phyloP scores from a whole-genome alignment of 441 rosid genomes.

The Gossypium aridum region DNA sequence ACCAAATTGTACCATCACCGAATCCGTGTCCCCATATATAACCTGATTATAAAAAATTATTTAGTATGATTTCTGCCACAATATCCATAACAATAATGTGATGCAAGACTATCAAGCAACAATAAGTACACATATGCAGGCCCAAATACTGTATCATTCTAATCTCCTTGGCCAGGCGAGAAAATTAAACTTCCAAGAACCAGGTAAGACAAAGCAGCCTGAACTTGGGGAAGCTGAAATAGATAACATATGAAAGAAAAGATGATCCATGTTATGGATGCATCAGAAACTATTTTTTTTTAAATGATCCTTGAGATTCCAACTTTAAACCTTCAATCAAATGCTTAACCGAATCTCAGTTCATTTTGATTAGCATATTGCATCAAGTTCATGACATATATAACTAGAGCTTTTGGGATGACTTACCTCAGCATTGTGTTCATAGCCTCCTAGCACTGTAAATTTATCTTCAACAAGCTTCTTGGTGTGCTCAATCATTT shows the following conservation, averaged over 20 bases:
- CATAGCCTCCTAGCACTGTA: constrained; percentile 67
- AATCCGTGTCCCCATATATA: constrained; percentile 97
- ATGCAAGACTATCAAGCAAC: constrained; percentile 1
- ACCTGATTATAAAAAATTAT: constrained; percentile 42
- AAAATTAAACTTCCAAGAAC: not conserved
- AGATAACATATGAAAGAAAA: not conserved
- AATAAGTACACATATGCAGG: constrained; percentile 6
- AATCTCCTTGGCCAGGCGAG: not conserved
- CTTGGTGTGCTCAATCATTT: constrained; percentile 98
- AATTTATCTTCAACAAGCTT: constrained; percentile 88
- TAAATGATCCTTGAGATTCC: not conserved
- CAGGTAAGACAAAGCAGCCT: not conserved
- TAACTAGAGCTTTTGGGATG: constrained; percentile 13
- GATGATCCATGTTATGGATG: not conserved
- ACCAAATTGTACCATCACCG: constrained; percentile 99
- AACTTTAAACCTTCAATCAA: not conserved
- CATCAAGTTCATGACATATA: not conserved
- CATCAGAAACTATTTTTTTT: not conserved
- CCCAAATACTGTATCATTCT: not conserved
- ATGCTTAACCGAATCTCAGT: not conserved
- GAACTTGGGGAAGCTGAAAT: not conserved
- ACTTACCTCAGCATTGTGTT: constrained; percentile 81
- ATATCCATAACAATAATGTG: not conserved
- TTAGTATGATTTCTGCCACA: not conserved
- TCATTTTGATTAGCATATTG: not conserved